Evolutionary conservation across 352 stramenopile genomes (phyloP), one percentile per base, ranked within the genome.

Genomic region (Globisporangium cederbergense): DNA sequence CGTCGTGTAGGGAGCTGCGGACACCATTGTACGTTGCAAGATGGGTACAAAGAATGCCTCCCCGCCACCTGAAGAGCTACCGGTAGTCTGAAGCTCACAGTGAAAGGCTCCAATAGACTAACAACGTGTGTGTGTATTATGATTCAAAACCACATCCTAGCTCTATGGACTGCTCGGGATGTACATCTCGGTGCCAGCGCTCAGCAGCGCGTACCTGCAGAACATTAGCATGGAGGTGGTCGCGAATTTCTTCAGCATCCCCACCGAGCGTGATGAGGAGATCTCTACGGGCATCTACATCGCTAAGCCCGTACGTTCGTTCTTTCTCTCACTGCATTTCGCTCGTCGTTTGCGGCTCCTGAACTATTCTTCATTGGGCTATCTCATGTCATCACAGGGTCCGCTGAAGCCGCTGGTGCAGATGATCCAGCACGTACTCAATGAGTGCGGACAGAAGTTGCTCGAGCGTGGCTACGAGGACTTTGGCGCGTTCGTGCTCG

Each of bases 91-190:
- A 36, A 9, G 4, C 6, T 46, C 22, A 20, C 16, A 43, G 8
- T 40, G 14, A 28, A 28, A 28, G 25, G 25, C 25, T 28, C 25
- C 25, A 28, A 28, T 28, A 28, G 25, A 2, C 25, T 28, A 28
- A 28, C 25, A 25, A 2, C 18, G 2, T 50, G 10, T 34, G 34
- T 61, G 1, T 51, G 8, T 38, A 3, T 34, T 50, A 10, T 11
- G 47, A 28, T 28, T 28, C 25, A 28, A 28, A 28, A 28, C 25
- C 25, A 28, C 25, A 28, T 30, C 16, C 43, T 67, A 93, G 85
- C 67, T 89, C 60, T 93, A 89, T 62, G 85, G 85, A n/a, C 63
- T 91, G n/a, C 76, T 93, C 47, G 85, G 85, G 60, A 90, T 93
- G 76, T 93, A 90, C 81, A 93, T 93, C 42, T 90, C 81, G 2